These are phyloP conservation scores for Nepenthes alata DNA, from an alignment of 179 eudicot species.

Conservation along the genomic window DNA sequence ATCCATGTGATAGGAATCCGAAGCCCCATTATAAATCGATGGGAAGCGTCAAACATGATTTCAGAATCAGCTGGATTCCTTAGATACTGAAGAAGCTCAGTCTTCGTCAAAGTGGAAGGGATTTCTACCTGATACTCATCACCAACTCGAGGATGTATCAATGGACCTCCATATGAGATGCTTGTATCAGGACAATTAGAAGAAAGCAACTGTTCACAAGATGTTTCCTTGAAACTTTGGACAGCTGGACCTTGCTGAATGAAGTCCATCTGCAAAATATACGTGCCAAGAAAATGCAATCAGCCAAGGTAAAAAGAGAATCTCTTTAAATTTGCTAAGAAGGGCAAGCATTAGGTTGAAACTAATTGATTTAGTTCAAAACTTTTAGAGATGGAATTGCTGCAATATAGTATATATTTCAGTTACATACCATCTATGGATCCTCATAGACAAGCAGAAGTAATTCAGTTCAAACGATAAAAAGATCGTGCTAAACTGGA, in stretches of 20 bases:
- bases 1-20: slow-evolving; percentile 49
- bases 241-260: slow-evolving; percentile 28
- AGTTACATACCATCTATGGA: too few relatives aligned
- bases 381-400: too few relatives aligned
- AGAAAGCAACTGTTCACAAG: slow-evolving; percentile 24
- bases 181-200: slow-evolving; percentile 22
- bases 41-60: slow-evolving; percentile 13
- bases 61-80: slow-evolving; percentile 25
- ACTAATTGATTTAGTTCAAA: too few relatives aligned
- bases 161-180: slow-evolving; percentile 42
- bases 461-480: too few relatives aligned
- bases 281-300: neutral
- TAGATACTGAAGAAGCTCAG: slow-evolving; percentile 21
- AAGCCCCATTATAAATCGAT: slow-evolving; percentile 35
- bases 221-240: slow-evolving; percentile 26
- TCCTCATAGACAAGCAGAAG: too few relatives aligned
- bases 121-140: slow-evolving; percentile 56
- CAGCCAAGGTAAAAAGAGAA: too few relatives aligned
- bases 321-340: too few relatives aligned
- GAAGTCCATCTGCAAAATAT: slow-evolving; percentile 41
- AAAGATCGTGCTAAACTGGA: too few relatives aligned
- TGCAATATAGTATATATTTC: too few relatives aligned
- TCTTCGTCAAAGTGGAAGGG: slow-evolving; percentile 29
- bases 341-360: too few relatives aligned
- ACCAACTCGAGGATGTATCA: slow-evolving; percentile 53